Evolutionary conservation across 306 rosid species (phyloP).

Genomic region (Hippophae tibetana): DNA sequence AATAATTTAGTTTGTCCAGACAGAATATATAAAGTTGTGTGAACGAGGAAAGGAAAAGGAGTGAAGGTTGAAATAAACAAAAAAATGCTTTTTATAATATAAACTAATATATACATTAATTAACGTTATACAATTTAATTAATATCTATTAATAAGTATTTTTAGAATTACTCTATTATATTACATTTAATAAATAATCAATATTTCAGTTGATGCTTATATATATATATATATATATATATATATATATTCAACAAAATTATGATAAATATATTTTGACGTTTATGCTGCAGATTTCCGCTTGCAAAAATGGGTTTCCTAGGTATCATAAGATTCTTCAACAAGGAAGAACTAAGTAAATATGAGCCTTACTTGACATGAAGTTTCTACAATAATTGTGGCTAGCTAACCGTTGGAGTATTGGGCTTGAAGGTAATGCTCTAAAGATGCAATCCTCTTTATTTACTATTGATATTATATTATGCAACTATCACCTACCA

Average conservation of each 20-base stretch:
- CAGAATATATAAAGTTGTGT: no score
- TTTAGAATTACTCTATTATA: no score
- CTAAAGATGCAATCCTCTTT: not conserved
- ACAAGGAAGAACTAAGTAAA: conserved; percentile 54
- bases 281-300: conserved; percentile 58
- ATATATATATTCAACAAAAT: not conserved
- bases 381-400: not conserved
- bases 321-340: conserved; percentile 63
- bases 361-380: not conserved
- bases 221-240: no score
- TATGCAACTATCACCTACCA: no score
- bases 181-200: not conserved
- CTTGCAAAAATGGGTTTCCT: conserved; percentile 71
- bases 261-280: not conserved
- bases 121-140: no score
- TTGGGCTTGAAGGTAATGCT: conserved; percentile 8
- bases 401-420: not conserved
- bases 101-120: no score
- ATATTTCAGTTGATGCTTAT: not conserved
- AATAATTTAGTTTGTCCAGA: no score
- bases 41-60: no score
- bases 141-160: no score
- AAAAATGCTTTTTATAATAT: no score
- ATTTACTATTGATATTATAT: no score
- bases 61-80: no score